A percentile compares a stretch with the other conserved stretches of the same genome.
phyloP scores from a whole-genome alignment of 2,329 filamentous ascomycete genomes.

The Dothiorella sarmentorum region DNA sequence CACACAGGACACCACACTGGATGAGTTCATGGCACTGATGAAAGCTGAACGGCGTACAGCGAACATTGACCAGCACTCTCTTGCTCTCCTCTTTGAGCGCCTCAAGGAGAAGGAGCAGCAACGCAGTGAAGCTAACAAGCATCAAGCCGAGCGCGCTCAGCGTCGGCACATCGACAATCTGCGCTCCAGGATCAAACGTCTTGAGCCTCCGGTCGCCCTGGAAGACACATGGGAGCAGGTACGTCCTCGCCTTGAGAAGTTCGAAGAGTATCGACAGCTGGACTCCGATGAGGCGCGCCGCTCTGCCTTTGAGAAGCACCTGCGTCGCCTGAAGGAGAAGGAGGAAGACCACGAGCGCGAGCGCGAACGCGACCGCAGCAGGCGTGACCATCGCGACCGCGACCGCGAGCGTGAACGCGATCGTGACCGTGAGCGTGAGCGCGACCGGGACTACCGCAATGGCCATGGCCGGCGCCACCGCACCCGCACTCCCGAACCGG shows the following conservation, averaged over 20 bases:
- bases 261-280: conserved; percentile 79
- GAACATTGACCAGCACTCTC: conserved; percentile 75
- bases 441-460: conserved; percentile 44
- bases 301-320: conserved; percentile 84
- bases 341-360: conserved; percentile 73
- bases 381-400: conserved; percentile 46
- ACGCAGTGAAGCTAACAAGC: conserved; percentile 79
- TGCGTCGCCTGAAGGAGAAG: conserved; percentile 86
- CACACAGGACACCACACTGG: conserved; percentile 77
- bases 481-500: conserved; percentile 85
- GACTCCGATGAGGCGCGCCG: conserved; percentile 78
- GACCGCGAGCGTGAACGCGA: conserved; percentile 55
- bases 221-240: conserved; percentile 88
- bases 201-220: conserved; percentile 76
- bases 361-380: conserved; percentile 51
- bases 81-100: conserved; percentile 80
- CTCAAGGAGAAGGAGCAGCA: conserved; percentile 82
- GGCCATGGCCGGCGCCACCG: conserved; percentile 42
- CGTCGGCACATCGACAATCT: conserved; percentile 80
- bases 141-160: conserved; percentile 77
- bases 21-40: conserved; percentile 82
- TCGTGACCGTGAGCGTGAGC: conserved; percentile 43
- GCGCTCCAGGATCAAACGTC: conserved; percentile 79
- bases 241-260: conserved; percentile 72
- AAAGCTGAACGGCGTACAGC: conserved; percentile 83